These are phyloP conservation scores for Exophiala alcalophila DNA, from an alignment of 2,329 filamentous ascomycete genomes.

Conservation along the genomic window DNA sequence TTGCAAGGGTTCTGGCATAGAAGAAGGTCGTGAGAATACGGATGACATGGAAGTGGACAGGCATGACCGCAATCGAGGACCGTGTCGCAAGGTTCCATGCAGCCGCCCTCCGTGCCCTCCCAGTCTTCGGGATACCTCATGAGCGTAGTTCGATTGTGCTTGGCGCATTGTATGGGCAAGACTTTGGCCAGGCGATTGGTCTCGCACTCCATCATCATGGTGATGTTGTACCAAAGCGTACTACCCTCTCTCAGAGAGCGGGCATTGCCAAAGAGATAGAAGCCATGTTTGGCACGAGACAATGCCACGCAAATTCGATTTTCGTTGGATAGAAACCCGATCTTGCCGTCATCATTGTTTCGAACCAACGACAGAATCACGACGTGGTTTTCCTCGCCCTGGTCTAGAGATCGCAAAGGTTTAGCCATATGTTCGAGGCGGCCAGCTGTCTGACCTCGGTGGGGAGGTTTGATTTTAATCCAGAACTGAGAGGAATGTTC, in stretches of 20 bases:
- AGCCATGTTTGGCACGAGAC: constrained; percentile 69
- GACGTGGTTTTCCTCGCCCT: constrained; percentile 86
- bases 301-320: constrained; percentile 63
- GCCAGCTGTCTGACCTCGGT: too few species aligned
- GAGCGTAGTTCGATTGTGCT: constrained; percentile 53
- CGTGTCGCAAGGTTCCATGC: constrained; percentile 46
- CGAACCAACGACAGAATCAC: constrained; percentile 78
- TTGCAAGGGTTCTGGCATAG: constrained; percentile 37
- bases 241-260: constrained; percentile 49
- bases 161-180: constrained; percentile 62
- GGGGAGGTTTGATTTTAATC: too few species aligned
- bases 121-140: constrained; percentile 48
- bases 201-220: constrained; percentile 40
- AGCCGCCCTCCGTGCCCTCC: constrained; percentile 54
- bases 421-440: too few species aligned
- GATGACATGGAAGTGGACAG: constrained; percentile 54
- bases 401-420: too few species aligned
- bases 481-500: neutral
- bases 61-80: constrained; percentile 51
- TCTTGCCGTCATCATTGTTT: constrained; percentile 55
- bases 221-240: constrained; percentile 52
- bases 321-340: constrained; percentile 71
- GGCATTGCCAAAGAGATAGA: constrained; percentile 82
- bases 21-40: constrained; percentile 35
- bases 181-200: constrained; percentile 45